Conservation (phyloP, 345 rosid species). For the Bruguiera sexangula region DNA sequence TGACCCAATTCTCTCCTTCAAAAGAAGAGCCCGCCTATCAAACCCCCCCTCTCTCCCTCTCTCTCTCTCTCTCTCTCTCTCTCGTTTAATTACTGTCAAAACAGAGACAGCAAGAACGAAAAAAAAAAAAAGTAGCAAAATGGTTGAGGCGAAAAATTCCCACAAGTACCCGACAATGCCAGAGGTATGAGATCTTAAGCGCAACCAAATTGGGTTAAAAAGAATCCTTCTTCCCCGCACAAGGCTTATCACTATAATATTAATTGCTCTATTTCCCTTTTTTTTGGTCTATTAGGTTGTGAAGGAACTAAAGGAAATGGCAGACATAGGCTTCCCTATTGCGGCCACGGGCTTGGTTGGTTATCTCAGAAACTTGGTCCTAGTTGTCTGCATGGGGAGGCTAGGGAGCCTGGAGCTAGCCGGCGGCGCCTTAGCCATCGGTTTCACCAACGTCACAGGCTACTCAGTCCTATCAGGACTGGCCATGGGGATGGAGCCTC, state of each 20-base stretch:
- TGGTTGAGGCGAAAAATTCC: slow-evolving; percentile 43
- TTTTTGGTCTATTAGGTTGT: slow-evolving; percentile 37
- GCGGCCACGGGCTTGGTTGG: slow-evolving; percentile 64
- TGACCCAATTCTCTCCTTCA: background rate
- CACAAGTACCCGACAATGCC: slow-evolving; percentile 49
- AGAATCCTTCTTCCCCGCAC: too few species aligned
- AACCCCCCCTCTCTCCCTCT: background rate
- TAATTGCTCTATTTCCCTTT: background rate
- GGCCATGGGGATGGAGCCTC: slow-evolving; percentile 90
- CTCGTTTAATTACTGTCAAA: background rate
- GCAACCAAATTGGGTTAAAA: background rate
- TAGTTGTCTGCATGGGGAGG: slow-evolving; percentile 79
- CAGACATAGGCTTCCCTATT: slow-evolving; percentile 68
- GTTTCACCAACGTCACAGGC: slow-evolving; percentile 92
- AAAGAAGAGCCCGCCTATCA: background rate
- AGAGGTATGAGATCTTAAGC: slow-evolving; percentile 45
- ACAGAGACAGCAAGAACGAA: background rate
- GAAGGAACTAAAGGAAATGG: slow-evolving; percentile 64
- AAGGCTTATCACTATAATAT: background rate
- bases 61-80: background rate
- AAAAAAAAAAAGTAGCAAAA: slow-evolving; percentile 16
- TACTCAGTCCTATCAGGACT: slow-evolving; percentile 85
- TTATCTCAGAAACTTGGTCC: slow-evolving; percentile 72
- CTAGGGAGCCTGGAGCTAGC: slow-evolving; percentile 91
- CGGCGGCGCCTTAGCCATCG: slow-evolving; percentile 83